Evolutionary conservation across 139 green algal species (phyloP), one percentile per base, ranked within the genome.

Genomic region (Zygnema circumcarinatum): DNA sequence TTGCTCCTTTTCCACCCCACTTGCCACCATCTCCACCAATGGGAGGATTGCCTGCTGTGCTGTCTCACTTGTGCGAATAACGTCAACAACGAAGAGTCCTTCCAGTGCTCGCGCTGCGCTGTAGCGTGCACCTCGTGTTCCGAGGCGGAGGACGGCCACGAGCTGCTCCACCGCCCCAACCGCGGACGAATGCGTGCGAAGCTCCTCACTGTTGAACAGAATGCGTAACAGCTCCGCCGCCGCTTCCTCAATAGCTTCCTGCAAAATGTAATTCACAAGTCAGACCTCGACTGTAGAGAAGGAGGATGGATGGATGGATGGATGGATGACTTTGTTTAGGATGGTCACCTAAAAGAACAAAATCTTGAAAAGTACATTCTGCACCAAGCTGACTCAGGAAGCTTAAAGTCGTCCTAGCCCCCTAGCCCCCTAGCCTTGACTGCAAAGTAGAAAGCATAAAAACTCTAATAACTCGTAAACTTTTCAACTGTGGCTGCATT

Each of bases 121-220:
- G 21, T 74, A 52, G 38, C 81, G 81, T 21, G 81, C 81, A 1
- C 25, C 67, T 0, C 81, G 31, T 20, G 81, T 74, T 11, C 81
- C 81, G 31, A 87, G 33, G 0, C 67, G 67, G 3, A 87, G 67
- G 32, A 87, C 81, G 56, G 35, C 81, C 32, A 87, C 81, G 2
- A 87, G 81, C 81, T 87, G 81, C 67, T 87, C 81, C 81, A 87
- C 74, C 21, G 81, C 56, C 41, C n/a, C 81, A n/a, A 31, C 32
- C 22, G 67, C 81, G 2, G 81, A 38, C 21, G 81, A 40, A 47
- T 87, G 81, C 32, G 35, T n/a, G 29, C 81, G 81, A 42, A 87
- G 38, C 21, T 87, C 67, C 33, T 87, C 81, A 38, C 31, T 75
- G 38, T 25, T 38, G 31, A 83, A 83, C 22, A 87, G 29, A 35